Conservation (phyloP, 768 basidiomycete genomes). For the Xanthoconium stramineum region DNA sequence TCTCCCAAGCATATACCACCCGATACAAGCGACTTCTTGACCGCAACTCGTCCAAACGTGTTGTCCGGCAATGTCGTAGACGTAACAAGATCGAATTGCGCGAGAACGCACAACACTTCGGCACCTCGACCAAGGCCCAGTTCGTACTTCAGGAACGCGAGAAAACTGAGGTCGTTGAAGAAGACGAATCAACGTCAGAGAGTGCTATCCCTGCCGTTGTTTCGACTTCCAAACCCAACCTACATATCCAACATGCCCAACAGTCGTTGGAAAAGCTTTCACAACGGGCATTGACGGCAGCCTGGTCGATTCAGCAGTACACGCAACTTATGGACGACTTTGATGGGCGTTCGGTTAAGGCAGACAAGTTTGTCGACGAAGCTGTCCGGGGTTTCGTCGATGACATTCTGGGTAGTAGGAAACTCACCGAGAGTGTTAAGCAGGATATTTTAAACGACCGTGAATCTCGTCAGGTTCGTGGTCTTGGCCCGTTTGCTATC, state of each 20-base stretch:
- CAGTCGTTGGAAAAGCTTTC: slow-evolving; percentile 39
- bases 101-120: slow-evolving; percentile 8
- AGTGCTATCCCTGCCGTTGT: not conserved
- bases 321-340: slow-evolving; percentile 33
- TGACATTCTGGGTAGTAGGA: slow-evolving; percentile 35
- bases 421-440: slow-evolving; percentile 33
- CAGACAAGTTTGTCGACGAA: slow-evolving; percentile 6
- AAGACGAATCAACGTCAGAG: not conserved
- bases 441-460: slow-evolving; percentile 42
- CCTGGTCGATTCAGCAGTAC: slow-evolving; percentile 39
- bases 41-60: slow-evolving; percentile 41
- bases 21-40: slow-evolving; percentile 60
- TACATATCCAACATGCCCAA: slow-evolving; percentile 19
- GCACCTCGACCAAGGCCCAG: slow-evolving; percentile 1
- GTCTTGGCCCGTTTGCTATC: not conserved
- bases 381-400: slow-evolving; percentile 37
- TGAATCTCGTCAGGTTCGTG: slow-evolving; percentile 42
- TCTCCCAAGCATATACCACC: slow-evolving; percentile 63
- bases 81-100: slow-evolving; percentile 18
- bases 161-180: not conserved
- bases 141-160: not conserved
- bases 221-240: slow-evolving; percentile 3
- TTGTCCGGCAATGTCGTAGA: slow-evolving; percentile 44
- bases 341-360: slow-evolving; percentile 4
- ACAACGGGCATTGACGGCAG: slow-evolving; percentile 34